Evolutionary conservation across 225 moss, liverwort and hornwort species (phyloP).

Genomic region (Lunularia cruciata): DNA sequence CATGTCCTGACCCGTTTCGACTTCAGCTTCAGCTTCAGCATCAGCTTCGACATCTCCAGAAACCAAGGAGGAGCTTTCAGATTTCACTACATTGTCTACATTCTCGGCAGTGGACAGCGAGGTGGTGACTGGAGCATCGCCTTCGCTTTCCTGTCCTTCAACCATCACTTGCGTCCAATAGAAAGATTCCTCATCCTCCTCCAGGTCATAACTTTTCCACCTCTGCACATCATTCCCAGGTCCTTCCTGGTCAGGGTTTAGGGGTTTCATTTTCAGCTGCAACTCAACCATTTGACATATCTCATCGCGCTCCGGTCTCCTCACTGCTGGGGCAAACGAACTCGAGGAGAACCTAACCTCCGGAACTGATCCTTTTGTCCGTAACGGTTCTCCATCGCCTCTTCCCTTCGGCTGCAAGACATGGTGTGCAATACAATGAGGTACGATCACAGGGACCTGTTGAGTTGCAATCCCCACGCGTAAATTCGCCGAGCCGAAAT

Average conservation of each 20-base stretch:
- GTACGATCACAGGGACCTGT: constrained; percentile 60
- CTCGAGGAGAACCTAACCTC: constrained; percentile 50
- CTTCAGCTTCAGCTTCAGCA: constrained; percentile 7
- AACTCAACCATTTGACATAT: constrained; percentile 80
- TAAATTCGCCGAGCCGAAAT: constrained; percentile 83
- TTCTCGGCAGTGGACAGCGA: neutral
- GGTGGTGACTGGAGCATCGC: constrained; percentile 3
- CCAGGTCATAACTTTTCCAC: constrained; percentile 56
- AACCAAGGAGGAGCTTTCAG: neutral
- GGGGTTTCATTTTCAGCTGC: constrained; percentile 87
- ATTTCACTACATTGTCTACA: neutral
- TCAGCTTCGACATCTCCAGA: too few species aligned
- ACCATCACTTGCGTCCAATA: constrained; percentile 61
- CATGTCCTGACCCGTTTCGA: constrained; percentile 17
- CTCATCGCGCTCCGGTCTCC: constrained; percentile 76
- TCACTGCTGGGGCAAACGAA: constrained; percentile 26
- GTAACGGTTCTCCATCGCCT: constrained; percentile 41
- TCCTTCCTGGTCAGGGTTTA: constrained; percentile 59
- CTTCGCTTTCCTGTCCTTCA: constrained; percentile 10
- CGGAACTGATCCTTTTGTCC: constrained; percentile 74
- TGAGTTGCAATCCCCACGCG: constrained; percentile 79
- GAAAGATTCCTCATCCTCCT: constrained; percentile 74
- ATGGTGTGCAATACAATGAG: constrained; percentile 92
- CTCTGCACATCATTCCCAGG: constrained; percentile 36
- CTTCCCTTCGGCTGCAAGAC: constrained; percentile 40